A percentile compares a stretch with the other conserved stretches of the same genome.
phyloP scores from a whole-genome alignment of 805 yeast genomes.

The Priceomyces fermenticarens region DNA sequence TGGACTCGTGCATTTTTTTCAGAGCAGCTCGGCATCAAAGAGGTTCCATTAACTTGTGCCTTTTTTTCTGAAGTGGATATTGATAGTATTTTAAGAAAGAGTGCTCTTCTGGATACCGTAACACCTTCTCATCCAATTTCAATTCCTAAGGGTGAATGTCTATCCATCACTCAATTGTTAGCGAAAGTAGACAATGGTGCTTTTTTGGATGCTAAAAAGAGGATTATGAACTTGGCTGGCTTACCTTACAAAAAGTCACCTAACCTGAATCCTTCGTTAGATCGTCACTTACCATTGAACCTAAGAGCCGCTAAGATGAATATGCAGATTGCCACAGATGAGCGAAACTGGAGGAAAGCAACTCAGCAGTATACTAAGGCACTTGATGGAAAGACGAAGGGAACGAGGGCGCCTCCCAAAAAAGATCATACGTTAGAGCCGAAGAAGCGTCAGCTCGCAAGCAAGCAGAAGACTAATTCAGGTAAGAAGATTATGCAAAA shows the following conservation, averaged over 20 bases:
- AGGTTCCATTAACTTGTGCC: slow-evolving; percentile 92
- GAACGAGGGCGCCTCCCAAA: too few relatives aligned
- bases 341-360: slow-evolving; percentile 23
- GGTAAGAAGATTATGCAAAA: not conserved
- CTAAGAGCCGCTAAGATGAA: slow-evolving; percentile 20
- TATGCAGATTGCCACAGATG: slow-evolving; percentile 25
- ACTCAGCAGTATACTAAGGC: slow-evolving; percentile 13
- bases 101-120: slow-evolving; percentile 85
- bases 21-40: slow-evolving; percentile 84
- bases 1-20: slow-evolving; percentile 98
- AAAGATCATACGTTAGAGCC: too few relatives aligned
- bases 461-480: slow-evolving; percentile 1
- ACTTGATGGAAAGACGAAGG: not conserved
- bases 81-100: slow-evolving; percentile 85
- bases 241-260: slow-evolving; percentile 16
- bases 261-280: slow-evolving; percentile 26
- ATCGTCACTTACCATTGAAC: slow-evolving; percentile 16
- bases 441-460: too few relatives aligned
- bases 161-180: slow-evolving; percentile 57
- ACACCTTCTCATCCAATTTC: slow-evolving; percentile 81
- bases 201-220: slow-evolving; percentile 8
- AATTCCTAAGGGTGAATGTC: slow-evolving; percentile 75
- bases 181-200: slow-evolving; percentile 24
- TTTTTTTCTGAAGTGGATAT: slow-evolving; percentile 93
- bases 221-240: slow-evolving; percentile 4